Evolutionary conservation across 371 early-diverging fungal species (phyloP).

Genomic region (Syncephalastrum monosporum): DNA sequence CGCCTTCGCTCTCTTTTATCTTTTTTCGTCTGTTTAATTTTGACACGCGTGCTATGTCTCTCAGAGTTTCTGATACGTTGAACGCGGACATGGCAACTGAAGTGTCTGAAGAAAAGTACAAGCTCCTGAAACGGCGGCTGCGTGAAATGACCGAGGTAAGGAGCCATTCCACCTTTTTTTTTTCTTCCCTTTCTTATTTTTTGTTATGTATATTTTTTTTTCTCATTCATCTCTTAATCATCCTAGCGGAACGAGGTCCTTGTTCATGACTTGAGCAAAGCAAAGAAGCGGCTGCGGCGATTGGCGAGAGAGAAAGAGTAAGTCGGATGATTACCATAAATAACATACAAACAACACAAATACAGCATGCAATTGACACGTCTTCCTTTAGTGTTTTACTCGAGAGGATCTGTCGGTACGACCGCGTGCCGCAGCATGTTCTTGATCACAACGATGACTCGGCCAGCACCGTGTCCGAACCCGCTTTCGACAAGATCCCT

Average conservation of each 20-base stretch:
- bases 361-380: neutral
- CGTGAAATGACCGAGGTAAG: constrained; percentile 51
- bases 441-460: constrained; percentile 3
- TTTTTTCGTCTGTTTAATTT: neutral
- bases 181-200: neutral
- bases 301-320: constrained; percentile 60
- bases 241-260: constrained; percentile 50
- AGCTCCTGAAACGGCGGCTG: constrained; percentile 47
- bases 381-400: constrained; percentile 15
- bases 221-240: neutral
- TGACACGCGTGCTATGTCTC: neutral
- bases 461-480: constrained; percentile 3
- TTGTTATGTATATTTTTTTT: neutral
- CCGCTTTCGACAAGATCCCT: neutral
- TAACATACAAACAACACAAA: too few species aligned
- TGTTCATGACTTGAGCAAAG: constrained; percentile 36
- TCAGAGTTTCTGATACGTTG: neutral
- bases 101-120: constrained; percentile 35
- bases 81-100: constrained; percentile 2
- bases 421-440: neutral
- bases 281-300: constrained; percentile 42
- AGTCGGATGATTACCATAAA: constrained; percentile 7
- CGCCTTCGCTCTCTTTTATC: too few species aligned
- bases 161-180: neutral
- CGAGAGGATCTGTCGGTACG: constrained; percentile 17